Conservation (phyloP, 2,329 filamentous ascomycete species). For the Periconia sp. region DNA sequence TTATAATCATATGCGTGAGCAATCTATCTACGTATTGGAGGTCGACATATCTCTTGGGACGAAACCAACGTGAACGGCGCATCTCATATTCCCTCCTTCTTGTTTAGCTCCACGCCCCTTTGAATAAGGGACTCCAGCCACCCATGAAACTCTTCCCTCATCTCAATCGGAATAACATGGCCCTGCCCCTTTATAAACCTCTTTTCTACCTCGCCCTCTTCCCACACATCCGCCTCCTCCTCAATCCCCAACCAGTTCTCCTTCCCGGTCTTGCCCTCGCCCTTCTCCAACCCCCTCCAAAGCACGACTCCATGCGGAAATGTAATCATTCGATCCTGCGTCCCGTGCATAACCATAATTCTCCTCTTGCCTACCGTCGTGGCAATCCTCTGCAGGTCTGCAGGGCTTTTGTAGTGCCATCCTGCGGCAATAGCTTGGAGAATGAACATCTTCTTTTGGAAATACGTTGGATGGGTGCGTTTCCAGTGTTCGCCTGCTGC, state of each 20-base stretch:
- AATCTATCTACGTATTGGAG: no score
- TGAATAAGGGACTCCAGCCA: conserved; percentile 65
- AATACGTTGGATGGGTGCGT: conserved; percentile 64
- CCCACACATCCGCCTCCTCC: conserved; percentile 41
- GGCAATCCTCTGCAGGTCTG: conserved; percentile 69
- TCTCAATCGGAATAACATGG: conserved; percentile 77
- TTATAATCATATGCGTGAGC: no score
- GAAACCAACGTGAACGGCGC: no score
- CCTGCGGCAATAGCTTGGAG: conserved; percentile 79
- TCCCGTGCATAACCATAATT: conserved; percentile 80
- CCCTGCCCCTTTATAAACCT: conserved; percentile 73
- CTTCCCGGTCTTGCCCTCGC: conserved; percentile 40
- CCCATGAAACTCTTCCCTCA: conserved; percentile 70
- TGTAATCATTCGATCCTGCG: conserved; percentile 77
- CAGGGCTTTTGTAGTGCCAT: conserved; percentile 76
- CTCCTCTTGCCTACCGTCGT: conserved; percentile 73
- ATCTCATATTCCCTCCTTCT: conserved; percentile 14
- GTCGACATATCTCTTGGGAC: no score
- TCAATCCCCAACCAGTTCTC: conserved; percentile 43
- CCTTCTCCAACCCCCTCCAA: conserved; percentile 68
- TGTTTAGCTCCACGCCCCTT: conserved; percentile 58
- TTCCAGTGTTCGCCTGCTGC: conserved; percentile 81
- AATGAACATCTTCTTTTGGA: conserved; percentile 72
- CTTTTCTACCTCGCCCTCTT: conserved; percentile 56
- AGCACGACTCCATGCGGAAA: conserved; percentile 73